Conservation (phyloP, 2,329 filamentous ascomycete species). For the Rhytidhysteron rufulum region DNA sequence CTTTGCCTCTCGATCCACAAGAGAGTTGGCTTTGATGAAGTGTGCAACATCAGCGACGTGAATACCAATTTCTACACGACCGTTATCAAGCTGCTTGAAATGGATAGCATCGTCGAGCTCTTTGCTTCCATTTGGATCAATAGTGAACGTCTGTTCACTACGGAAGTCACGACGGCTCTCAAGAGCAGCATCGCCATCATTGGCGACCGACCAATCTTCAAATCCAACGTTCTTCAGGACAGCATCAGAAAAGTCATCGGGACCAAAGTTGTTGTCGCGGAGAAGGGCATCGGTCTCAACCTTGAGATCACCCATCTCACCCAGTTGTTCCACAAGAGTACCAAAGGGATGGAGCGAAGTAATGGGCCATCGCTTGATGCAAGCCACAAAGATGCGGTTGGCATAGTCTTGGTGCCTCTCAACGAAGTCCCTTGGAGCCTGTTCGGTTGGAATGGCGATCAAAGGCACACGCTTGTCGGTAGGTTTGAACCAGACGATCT, state of each 20-base stretch:
- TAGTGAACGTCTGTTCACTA: conserved; percentile 81
- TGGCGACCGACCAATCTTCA: conserved; percentile 83
- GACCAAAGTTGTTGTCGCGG: conserved; percentile 97
- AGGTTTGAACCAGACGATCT: conserved; percentile 99
- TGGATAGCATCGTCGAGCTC: conserved; percentile 93
- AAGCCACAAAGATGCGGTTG: conserved; percentile 96
- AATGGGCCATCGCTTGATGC: conserved; percentile 99
- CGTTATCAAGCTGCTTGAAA: conserved; percentile 77
- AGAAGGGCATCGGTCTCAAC: conserved; percentile 97
- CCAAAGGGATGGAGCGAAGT: conserved; percentile 99
- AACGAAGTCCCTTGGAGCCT: conserved; percentile 95
- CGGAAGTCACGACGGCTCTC: conserved; percentile 84
- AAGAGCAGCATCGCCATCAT: conserved; percentile 73
- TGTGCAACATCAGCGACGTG: conserved; percentile 94
- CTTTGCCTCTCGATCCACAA: conserved; percentile 95
- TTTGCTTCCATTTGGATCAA: conserved; percentile 82
- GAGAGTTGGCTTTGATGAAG: conserved; percentile 93
- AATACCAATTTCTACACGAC: conserved; percentile 87
- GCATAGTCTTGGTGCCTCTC: conserved; percentile 98
- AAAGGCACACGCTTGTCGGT: conserved; percentile 98
- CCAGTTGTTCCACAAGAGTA: conserved; percentile 93
- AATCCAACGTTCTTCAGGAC: conserved; percentile 89
- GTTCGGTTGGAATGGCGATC: conserved; percentile 97
- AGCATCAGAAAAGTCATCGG: conserved; percentile 95
- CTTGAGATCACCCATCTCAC: conserved; percentile 94